Conservation (phyloP, 306 rosid species). For the Phaseolus lunatus region DNA sequence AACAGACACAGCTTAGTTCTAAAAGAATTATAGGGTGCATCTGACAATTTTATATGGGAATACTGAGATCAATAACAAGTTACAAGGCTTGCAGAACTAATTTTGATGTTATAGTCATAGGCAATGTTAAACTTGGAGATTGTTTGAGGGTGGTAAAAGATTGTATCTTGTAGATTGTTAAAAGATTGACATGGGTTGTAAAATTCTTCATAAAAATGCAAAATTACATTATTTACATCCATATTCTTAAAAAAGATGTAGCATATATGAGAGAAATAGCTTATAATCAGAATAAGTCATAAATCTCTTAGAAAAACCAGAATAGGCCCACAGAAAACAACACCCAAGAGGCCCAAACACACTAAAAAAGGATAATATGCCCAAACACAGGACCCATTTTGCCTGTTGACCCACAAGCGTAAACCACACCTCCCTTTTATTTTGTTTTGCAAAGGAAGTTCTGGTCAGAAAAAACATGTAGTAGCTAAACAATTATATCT, state of each 20-base stretch:
- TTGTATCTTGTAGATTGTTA: too few species aligned
- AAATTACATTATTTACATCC: too few species aligned
- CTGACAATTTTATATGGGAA: neutral
- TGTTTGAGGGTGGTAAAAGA: too few species aligned
- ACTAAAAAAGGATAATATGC: neutral
- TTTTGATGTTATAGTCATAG: conserved; percentile 5
- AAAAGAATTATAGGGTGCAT: neutral
- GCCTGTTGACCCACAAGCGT: too few species aligned
- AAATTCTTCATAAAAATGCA: too few species aligned
- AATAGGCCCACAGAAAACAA: neutral
- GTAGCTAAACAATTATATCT: neutral
- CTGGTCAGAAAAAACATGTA: neutral
- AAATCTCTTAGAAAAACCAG: neutral
- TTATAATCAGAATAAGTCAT: neutral
- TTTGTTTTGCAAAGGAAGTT: neutral
- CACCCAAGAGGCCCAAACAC: neutral
- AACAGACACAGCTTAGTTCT: neutral
- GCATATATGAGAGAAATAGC: neutral
- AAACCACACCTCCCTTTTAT: too few species aligned
- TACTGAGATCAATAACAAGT: neutral
- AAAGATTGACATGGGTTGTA: too few species aligned
- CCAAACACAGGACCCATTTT: neutral
- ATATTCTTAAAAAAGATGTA: too few species aligned
- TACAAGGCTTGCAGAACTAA: neutral
- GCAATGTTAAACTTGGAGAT: neutral